These are phyloP conservation scores for Salix arbutifolia DNA, from an alignment of 345 rosid genomes.

Conservation along the genomic window DNA sequence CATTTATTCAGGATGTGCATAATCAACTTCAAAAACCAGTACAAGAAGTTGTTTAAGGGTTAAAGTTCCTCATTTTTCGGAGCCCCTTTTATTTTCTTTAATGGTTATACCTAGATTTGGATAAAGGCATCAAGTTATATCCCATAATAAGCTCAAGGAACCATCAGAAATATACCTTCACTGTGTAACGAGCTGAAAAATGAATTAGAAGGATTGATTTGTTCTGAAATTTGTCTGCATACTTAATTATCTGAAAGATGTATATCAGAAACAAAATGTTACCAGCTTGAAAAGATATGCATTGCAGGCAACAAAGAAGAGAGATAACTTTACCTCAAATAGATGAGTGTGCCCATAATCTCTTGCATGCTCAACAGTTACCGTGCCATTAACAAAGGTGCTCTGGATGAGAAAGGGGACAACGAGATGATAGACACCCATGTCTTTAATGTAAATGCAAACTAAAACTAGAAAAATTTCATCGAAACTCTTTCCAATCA, in stretches of 20 bases:
- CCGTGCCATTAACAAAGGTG: slow-evolving; percentile 66
- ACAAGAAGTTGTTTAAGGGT: not conserved
- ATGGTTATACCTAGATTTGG: not conserved
- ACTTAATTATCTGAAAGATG: slow-evolving; percentile 49
- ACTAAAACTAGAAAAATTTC: not conserved
- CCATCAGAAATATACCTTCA: slow-evolving; percentile 47
- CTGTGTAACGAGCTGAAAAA: slow-evolving; percentile 80
- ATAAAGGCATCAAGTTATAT: not conserved
- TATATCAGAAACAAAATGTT: slow-evolving; percentile 4
- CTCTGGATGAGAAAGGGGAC: slow-evolving; percentile 40
- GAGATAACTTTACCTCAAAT: slow-evolving; percentile 50
- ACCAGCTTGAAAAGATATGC: not conserved
- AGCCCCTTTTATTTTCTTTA: not conserved
- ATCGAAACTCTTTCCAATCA: not conserved
- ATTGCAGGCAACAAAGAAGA: not conserved
- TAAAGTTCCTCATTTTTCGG: not conserved
- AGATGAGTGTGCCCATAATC: slow-evolving; percentile 89
- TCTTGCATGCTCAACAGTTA: slow-evolving; percentile 76
- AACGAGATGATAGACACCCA: not conserved
- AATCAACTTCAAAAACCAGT: not conserved
- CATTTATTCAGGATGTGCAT: not conserved
- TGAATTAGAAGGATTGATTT: slow-evolving; percentile 85
- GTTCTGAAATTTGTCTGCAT: slow-evolving; percentile 70
- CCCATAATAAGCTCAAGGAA: not conserved
- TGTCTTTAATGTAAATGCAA: not conserved